Conservation (phyloP, 179 eudicot genomes). For the Beta corolliflora region DNA sequence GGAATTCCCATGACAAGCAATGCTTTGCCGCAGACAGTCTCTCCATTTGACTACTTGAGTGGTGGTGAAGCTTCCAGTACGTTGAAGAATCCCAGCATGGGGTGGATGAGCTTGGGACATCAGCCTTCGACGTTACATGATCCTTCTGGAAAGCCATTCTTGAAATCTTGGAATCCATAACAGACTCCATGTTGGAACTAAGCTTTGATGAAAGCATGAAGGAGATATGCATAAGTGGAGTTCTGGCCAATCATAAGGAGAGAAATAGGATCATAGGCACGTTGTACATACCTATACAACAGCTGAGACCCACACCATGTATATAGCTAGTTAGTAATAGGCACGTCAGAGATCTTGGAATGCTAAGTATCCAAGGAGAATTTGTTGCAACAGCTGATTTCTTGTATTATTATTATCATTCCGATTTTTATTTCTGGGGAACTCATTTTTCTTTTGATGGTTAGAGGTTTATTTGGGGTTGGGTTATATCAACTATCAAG, state of each 20-base stretch:
- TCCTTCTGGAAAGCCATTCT: conserved; percentile 52
- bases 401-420: conserved; percentile 14
- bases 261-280: conserved; percentile 22
- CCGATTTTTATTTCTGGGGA: conserved; percentile 19
- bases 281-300: conserved; percentile 45
- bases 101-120: conserved; percentile 59
- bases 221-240: neutral
- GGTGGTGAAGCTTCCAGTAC: conserved; percentile 45
- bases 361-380: conserved; percentile 19
- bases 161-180: conserved; percentile 62
- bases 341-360: conserved; percentile 20
- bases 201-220: conserved; percentile 9
- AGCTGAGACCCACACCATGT: conserved; percentile 41
- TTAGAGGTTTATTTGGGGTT: conserved; percentile 20
- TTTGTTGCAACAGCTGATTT: conserved; percentile 2
- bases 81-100: conserved; percentile 46
- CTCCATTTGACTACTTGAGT: conserved; percentile 58
- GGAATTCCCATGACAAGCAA: conserved; percentile 50
- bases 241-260: conserved; percentile 12
- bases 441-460: conserved; percentile 22
- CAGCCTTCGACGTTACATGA: conserved; percentile 42
- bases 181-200: neutral
- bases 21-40: conserved; percentile 37
- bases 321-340: conserved; percentile 44
- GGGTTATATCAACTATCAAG: neutral